Evolutionary conservation across 1,139 yeast species (phyloP).

Genomic region (Nakaseomyces uthaithaninus): DNA sequence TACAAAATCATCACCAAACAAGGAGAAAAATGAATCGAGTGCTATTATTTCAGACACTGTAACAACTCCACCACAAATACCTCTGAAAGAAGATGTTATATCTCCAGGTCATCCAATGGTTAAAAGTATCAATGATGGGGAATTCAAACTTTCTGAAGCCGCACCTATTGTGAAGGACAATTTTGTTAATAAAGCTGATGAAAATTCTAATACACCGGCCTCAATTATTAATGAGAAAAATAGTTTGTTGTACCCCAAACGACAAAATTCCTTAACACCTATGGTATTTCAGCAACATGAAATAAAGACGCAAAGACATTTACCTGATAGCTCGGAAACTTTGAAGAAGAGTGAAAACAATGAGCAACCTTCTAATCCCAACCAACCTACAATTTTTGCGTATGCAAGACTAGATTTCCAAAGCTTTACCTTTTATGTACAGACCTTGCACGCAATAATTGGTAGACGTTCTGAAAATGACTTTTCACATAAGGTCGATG

Average conservation of each 20-base stretch:
- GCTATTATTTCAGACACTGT: background rate
- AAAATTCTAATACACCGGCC: conserved; percentile 13
- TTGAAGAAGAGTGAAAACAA: conserved; percentile 1
- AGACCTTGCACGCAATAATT: conserved; percentile 83
- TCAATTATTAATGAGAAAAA: conserved; percentile 24
- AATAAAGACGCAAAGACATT: conserved; percentile 9
- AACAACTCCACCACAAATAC: conserved; percentile 6
- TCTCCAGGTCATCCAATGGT: conserved; percentile 11
- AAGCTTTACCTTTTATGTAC: conserved; percentile 87
- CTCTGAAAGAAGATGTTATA: conserved; percentile 13
- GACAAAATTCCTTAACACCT: conserved; percentile 28
- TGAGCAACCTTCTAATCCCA: conserved; percentile 5
- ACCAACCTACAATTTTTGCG: conserved; percentile 64
- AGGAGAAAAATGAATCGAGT: background rate
- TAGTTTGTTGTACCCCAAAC: conserved; percentile 15
- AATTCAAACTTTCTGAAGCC: background rate
- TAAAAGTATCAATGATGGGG: background rate
- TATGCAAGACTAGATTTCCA: conserved; percentile 92
- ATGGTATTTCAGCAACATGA: conserved; percentile 25
- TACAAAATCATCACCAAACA: background rate
- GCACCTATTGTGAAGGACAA: background rate
- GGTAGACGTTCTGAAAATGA: conserved; percentile 84
- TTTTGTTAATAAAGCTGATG: background rate
- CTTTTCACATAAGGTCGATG: conserved; percentile 60
- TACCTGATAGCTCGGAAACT: conserved; percentile 6